A percentile compares a stretch with the other conserved stretches of the same genome.
phyloP scores from a whole-genome alignment of 257 asterid species.

The Solanum ossicruentum region DNA sequence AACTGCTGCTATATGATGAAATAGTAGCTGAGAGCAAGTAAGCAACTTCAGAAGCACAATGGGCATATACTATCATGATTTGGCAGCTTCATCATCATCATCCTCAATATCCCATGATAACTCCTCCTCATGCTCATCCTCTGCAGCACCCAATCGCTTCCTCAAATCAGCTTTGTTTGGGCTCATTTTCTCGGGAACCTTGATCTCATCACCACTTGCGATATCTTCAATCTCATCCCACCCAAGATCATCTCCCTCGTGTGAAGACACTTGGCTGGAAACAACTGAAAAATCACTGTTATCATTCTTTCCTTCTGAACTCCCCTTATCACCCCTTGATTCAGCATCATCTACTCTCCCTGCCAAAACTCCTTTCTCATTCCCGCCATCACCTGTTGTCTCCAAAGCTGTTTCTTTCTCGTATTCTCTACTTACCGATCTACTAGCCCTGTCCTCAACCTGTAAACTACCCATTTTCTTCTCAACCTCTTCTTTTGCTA shows the following conservation, averaged over 20 bases:
- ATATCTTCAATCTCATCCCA: conserved; percentile 91
- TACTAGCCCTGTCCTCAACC: conserved; percentile 7
- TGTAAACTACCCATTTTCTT: conserved; percentile 16
- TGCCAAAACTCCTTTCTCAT: conserved; percentile 20
- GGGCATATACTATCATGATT: conserved; percentile 17
- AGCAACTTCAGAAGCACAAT: background rate
- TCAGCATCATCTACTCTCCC: conserved; percentile 18
- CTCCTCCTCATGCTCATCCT: conserved; percentile 63
- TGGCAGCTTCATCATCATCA: conserved; percentile 27
- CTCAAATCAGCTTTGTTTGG: conserved; percentile 17
- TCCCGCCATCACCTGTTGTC: conserved; percentile 19
- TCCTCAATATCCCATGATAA: conserved; percentile 72
- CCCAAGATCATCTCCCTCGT: conserved; percentile 57
- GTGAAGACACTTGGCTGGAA: conserved; percentile 50
- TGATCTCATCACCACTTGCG: conserved; percentile 49
- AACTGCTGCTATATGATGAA: background rate
- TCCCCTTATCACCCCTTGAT: conserved; percentile 27
- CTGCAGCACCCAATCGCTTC: conserved; percentile 35
- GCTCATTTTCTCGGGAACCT: conserved; percentile 11
- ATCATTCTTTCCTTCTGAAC: conserved; percentile 53
- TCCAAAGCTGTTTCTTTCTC: conserved; percentile 25
- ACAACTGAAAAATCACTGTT: conserved; percentile 63
- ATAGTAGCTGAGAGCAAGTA: background rate
- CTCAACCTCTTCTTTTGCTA: conserved; percentile 15
- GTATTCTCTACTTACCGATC: conserved; percentile 1